Percentiles rank a stretch among this genome's conserved stretches.
phyloP scores from a whole-genome alignment of 352 stramenopile species.

The Globisporangium solare region DNA sequence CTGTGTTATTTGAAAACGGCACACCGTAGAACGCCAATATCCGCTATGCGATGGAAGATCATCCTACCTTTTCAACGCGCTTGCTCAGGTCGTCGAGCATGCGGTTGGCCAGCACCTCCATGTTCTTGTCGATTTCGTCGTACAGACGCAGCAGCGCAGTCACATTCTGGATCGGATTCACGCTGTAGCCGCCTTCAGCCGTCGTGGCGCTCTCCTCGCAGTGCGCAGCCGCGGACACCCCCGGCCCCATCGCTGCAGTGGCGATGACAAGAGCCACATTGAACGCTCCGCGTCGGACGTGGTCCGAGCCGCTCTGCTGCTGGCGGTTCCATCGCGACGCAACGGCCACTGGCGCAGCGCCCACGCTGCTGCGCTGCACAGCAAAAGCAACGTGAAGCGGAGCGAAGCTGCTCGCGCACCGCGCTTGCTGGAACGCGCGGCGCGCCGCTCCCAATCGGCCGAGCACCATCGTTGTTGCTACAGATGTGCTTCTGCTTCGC shows the following conservation, averaged over 20 bases:
- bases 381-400: not conserved
- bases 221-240: slow-evolving; percentile 8
- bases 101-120: slow-evolving; percentile 65
- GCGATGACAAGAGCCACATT: not conserved
- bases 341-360: not conserved
- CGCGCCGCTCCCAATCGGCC: not conserved
- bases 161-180: slow-evolving; percentile 72
- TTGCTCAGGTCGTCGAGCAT: slow-evolving; percentile 66
- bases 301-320: not conserved
- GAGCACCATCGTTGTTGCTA: slow-evolving; percentile 1
- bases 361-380: not conserved
- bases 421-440: slow-evolving; percentile 8
- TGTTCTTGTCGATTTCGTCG: slow-evolving; percentile 84
- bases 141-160: slow-evolving; percentile 66
- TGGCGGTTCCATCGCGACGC: slow-evolving; percentile 5
- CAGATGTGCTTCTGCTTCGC: not conserved
- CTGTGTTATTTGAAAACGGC: too few species aligned
- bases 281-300: not conserved
- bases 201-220: slow-evolving; percentile 19
- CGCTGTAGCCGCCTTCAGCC: slow-evolving; percentile 29
- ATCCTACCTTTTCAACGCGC: slow-evolving; percentile 38
- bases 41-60: too few species aligned
- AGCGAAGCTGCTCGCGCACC: not conserved
- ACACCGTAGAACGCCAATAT: too few species aligned
- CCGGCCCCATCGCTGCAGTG: slow-evolving; percentile 9